Percentiles rank a stretch among this genome's conserved stretches.
These are phyloP conservation scores for Pichia occidentalis DNA, from an alignment of 805 yeast genomes.

Conservation along the genomic window DNA sequence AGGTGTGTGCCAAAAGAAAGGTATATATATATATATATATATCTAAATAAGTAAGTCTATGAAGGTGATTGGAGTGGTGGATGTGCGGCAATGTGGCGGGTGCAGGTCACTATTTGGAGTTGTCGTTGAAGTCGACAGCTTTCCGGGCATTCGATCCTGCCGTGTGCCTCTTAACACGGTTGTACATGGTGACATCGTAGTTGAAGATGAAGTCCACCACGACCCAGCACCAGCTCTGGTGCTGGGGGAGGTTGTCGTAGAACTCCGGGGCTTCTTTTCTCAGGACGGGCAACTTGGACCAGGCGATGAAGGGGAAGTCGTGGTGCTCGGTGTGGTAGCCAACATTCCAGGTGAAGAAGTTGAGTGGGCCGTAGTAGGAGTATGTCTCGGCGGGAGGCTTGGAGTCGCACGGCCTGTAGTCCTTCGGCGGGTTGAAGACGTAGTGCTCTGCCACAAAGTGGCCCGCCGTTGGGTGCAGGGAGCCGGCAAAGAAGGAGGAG, in stretches of 20 bases:
- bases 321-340: constrained; percentile 95
- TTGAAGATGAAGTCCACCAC: constrained; percentile 64
- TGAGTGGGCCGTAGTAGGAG: constrained; percentile 79
- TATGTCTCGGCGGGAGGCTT: constrained; percentile 73
- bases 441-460: constrained; percentile 96
- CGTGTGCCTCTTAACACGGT: constrained; percentile 65
- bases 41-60: constrained; percentile 1
- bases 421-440: constrained; percentile 51
- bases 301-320: constrained; percentile 89
- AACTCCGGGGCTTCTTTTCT: constrained; percentile 69
- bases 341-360: constrained; percentile 80
- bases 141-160: constrained; percentile 31
- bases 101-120: constrained; percentile 26
- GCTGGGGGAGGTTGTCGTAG: constrained; percentile 72
- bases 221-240: constrained; percentile 73
- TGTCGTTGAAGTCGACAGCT: constrained; percentile 29
- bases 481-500: constrained; percentile 83
- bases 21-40: not conserved
- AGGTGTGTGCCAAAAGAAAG: too few species aligned
- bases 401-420: constrained; percentile 26
- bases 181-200: constrained; percentile 65
- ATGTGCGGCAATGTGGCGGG: too few species aligned
- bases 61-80: not conserved
- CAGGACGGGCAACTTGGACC: constrained; percentile 70
- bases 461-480: constrained; percentile 90